These are phyloP conservation scores for Cutaneotrichosporon cyanovorans DNA, from an alignment of 1,284 basidiomycete species.

Conservation along the genomic window DNA sequence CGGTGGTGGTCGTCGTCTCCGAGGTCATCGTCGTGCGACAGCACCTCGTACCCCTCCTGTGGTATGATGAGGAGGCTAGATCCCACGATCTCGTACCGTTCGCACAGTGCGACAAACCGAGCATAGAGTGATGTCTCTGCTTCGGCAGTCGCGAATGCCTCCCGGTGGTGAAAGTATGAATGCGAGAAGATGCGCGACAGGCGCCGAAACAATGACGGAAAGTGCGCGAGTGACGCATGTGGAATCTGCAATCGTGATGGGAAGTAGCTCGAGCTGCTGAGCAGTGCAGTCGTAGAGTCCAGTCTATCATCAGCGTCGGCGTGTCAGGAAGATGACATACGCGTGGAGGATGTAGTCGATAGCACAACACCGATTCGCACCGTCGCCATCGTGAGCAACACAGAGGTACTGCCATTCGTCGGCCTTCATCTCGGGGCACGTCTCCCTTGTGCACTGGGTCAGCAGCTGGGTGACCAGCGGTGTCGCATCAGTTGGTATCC, in stretches of 20 bases:
- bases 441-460: slow-evolving; percentile 68
- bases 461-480: slow-evolving; percentile 81
- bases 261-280: slow-evolving; percentile 82
- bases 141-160: slow-evolving; percentile 53
- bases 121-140: slow-evolving; percentile 85
- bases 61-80: slow-evolving; percentile 74
- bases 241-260: slow-evolving; percentile 83
- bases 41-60: slow-evolving; percentile 12
- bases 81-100: slow-evolving; percentile 70
- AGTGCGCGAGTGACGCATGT: slow-evolving; percentile 70
- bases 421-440: slow-evolving; percentile 94
- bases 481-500: slow-evolving; percentile 84
- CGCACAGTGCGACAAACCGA: slow-evolving; percentile 76
- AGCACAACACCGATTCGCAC: slow-evolving; percentile 72
- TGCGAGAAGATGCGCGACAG: slow-evolving; percentile 93
- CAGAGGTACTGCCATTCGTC: slow-evolving; percentile 95
- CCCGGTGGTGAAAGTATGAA: slow-evolving; percentile 87
- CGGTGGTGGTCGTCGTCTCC: slow-evolving; percentile 12
- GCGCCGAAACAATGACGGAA: slow-evolving; percentile 59
- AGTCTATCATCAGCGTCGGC: slow-evolving; percentile 69
- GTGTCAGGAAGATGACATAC: slow-evolving; percentile 51
- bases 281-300: slow-evolving; percentile 84
- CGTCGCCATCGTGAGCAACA: slow-evolving; percentile 61
- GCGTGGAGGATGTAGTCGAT: slow-evolving; percentile 97
- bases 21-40: slow-evolving; percentile 11